Percentiles rank a stretch among this genome's conserved stretches.
Conservation (phyloP, 306 rosid species). For the Rubus idaeus region DNA sequence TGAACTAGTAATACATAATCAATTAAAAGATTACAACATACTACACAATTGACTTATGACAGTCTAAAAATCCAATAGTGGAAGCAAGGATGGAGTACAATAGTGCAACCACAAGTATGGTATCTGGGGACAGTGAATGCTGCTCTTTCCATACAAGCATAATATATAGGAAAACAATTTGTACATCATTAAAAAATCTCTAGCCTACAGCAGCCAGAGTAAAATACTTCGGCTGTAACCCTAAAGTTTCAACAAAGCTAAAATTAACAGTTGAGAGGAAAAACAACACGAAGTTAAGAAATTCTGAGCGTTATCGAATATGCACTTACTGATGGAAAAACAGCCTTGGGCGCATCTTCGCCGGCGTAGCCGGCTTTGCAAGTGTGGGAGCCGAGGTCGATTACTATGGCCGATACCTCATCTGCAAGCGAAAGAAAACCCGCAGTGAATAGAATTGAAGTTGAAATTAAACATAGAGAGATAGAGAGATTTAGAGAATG, state of each 20-base stretch:
- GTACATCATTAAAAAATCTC: not conserved
- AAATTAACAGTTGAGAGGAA: not conserved
- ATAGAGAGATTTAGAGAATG: not conserved
- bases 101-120: not conserved
- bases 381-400: conserved; percentile 94
- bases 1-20: not conserved
- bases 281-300: not conserved
- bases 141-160: not conserved
- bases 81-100: not conserved
- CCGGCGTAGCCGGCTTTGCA: conserved; percentile 99
- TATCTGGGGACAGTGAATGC: not conserved
- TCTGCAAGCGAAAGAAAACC: conserved; percentile 39
- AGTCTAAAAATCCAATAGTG: not conserved
- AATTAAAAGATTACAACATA: not conserved
- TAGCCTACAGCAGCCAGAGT: not conserved
- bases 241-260: not conserved
- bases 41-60: not conserved
- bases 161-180: not conserved
- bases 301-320: not conserved
- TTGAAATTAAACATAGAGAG: not conserved
- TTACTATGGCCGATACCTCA: conserved; percentile 89
- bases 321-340: conserved; percentile 79
- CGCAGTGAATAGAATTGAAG: not conserved
- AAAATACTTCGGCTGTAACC: not conserved
- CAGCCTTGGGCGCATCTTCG: conserved; percentile 98